These are phyloP conservation scores for Trifolium fragiferum DNA, from an alignment of 306 rosid genomes.

Conservation along the genomic window DNA sequence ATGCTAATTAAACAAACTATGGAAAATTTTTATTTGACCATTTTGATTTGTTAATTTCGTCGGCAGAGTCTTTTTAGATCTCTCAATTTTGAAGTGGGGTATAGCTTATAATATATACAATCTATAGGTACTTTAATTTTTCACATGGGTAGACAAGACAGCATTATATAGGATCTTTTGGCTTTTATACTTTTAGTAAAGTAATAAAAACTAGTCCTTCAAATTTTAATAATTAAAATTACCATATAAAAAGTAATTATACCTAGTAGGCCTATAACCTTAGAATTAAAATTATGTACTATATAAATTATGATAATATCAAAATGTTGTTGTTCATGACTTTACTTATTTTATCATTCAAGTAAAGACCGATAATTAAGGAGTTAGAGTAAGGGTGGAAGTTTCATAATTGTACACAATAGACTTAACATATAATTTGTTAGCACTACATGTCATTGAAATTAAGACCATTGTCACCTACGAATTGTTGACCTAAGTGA, in stretches of 20 bases:
- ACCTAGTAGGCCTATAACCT: background rate
- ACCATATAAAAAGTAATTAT: background rate
- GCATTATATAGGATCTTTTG: constrained; percentile 31
- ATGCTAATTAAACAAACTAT: background rate
- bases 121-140: constrained; percentile 37
- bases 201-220: background rate
- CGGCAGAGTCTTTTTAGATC: constrained; percentile 44
- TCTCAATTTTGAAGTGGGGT: constrained; percentile 39
- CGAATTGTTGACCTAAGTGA: background rate
- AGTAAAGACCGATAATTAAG: background rate
- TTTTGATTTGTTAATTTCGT: constrained; percentile 44
- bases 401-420: constrained; percentile 13
- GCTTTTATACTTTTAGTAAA: constrained; percentile 34
- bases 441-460: constrained; percentile 22
- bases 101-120: constrained; percentile 24
- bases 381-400: constrained; percentile 21
- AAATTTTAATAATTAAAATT: background rate
- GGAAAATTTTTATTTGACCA: background rate
- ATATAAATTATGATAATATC: background rate
- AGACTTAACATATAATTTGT: background rate
- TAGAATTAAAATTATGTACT: background rate
- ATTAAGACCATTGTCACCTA: constrained; percentile 15
- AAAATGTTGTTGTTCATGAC: constrained; percentile 2
- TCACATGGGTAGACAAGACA: constrained; percentile 45
- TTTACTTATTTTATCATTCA: background rate